Base-by-base conservation (phyloP, 2,329 filamentous ascomycete species). In the Gremmenia infestans region DNA sequence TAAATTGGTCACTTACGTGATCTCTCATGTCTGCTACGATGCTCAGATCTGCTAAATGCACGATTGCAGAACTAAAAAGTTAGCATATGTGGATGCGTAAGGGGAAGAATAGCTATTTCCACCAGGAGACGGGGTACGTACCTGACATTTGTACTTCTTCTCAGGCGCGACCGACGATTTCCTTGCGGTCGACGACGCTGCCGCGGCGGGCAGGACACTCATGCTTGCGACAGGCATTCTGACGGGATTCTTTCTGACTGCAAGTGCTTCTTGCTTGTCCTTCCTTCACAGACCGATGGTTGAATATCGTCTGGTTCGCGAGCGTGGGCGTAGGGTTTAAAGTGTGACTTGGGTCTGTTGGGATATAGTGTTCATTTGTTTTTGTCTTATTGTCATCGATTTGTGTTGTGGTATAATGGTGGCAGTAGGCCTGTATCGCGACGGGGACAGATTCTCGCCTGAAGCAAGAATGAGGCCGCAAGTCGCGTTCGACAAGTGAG, bases 81-180 rank as follows among this genome's bases (percentile, higher is more conserved):
- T 28, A 28, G 25, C 8, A 28, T 28, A 28, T 28, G 25, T 28
- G 7, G 25, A 28, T 28, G 25, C 2, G 25, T 7, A 28, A 9
- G 25, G 25, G 25, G 25, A 7, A 28, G 7, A 7, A 28, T 7
- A 28, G 25, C 25, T 9, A 8, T 28, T 28, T 7, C 9, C 25
- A 7, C 25, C 25, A 28, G 25, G 25, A 8, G 9, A 28, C 3
- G 19, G 7, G 25, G 25, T 28, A 28, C 25, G 9, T 28, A 28
- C 25, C 25, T 96, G 91, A 78, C 94, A 99, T 75, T 97, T 97
- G 85, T 99, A 99, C 77, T 97, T 96, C 80, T 95, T 93, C 79
- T 97, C 94, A 55, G 92, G 91, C 67, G 85, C 87, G 67, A 86
- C 77, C 60, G 87, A 80, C 64, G 87, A 75, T 76, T 95, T 96